Conservation (phyloP, 176 grass and related monocot genomes). For the Elymus sibiricus region DNA sequence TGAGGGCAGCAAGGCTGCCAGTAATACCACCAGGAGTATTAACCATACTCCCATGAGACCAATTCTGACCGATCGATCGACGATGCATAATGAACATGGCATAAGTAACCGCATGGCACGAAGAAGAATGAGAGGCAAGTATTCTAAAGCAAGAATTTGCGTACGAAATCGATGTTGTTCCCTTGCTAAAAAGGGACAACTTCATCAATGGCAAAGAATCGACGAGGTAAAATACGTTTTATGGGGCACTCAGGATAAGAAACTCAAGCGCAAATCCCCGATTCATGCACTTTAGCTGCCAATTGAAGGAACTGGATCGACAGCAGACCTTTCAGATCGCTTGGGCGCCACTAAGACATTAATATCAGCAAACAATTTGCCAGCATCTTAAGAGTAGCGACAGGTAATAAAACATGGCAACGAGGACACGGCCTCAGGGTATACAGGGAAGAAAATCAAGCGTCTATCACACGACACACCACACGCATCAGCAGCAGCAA, state of each 20-base stretch:
- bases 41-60: neutral
- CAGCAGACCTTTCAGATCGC: neutral
- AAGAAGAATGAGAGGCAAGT: neutral
- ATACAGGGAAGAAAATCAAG: neutral
- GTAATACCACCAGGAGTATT: neutral
- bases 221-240: too few relatives aligned
- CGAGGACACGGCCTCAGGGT: neutral
- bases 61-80: neutral
- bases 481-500: constrained; percentile 25
- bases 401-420: constrained; percentile 20
- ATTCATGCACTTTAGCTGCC: neutral
- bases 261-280: neutral
- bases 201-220: too few relatives aligned
- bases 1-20: neutral
- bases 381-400: constrained; percentile 16
- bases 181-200: neutral
- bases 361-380: constrained; percentile 20
- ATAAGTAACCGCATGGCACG: neutral
- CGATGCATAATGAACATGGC: neutral
- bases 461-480: constrained; percentile 34
- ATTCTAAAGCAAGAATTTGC: neutral
- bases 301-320: neutral
- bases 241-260: neutral
- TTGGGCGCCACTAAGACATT: neutral
- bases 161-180: neutral